A percentile compares a stretch with the other conserved stretches of the same genome.
phyloP scores from a whole-genome alignment of 805 yeast genomes.

The Teunomyces aglyptinius region DNA sequence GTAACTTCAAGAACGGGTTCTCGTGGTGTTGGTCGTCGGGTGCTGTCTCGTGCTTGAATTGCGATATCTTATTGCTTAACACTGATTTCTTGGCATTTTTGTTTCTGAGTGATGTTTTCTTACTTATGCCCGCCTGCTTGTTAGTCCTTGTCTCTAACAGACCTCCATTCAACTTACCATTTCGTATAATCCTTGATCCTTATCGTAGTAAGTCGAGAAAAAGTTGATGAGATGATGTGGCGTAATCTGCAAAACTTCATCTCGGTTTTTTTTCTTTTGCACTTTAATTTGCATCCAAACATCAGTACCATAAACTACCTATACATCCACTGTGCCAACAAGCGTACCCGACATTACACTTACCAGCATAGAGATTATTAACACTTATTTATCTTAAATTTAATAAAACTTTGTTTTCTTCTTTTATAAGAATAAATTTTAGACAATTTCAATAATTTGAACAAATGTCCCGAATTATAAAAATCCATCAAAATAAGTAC shows the following conservation, averaged over 20 bases:
- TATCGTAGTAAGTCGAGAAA: neutral
- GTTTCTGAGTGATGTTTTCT: slow-evolving; percentile 35
- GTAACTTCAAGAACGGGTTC: slow-evolving; percentile 52
- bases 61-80: slow-evolving; percentile 26
- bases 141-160: slow-evolving; percentile 8
- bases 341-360: no score
- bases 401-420: no score
- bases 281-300: slow-evolving; percentile 1
- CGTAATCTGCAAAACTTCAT: neutral
- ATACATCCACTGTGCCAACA: no score
- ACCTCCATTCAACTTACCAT: slow-evolving; percentile 6
- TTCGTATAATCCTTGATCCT: neutral
- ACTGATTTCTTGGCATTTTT: slow-evolving; percentile 24
- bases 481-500: no score
- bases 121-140: slow-evolving; percentile 30
- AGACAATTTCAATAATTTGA: no score
- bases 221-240: slow-evolving; percentile 1
- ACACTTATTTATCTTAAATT: no score
- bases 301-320: neutral
- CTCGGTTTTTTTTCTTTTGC: neutral
- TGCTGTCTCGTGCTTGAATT: slow-evolving; percentile 19
- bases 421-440: no score
- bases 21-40: slow-evolving; percentile 19
- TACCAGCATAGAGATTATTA: no score
- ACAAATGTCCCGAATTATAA: no score